A percentile compares a stretch with the other conserved stretches of the same genome.
Evolutionary conservation across 192 early-diverging fungal species (phyloP).

Genomic region (Phlyctochytrium arcticum): DNA sequence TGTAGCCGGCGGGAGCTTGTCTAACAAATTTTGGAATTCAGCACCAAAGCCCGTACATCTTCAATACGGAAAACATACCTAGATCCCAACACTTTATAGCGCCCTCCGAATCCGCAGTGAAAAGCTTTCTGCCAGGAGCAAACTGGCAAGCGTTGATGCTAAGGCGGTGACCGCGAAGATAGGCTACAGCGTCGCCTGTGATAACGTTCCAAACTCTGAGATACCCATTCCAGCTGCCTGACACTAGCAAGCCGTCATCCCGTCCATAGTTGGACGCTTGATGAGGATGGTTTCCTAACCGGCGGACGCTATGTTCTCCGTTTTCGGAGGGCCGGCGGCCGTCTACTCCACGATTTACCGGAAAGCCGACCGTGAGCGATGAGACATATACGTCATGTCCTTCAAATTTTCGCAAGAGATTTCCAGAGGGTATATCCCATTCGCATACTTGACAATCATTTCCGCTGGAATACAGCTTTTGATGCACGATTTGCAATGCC

Average conservation of each 20-base stretch:
- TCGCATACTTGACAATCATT: conserved; percentile 15
- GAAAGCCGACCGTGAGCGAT: not conserved
- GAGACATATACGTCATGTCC: conserved; percentile 13
- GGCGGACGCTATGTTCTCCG: too few species aligned
- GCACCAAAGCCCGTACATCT: not conserved
- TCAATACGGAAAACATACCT: not conserved
- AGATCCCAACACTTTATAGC: conserved; percentile 11
- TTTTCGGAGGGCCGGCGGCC: not conserved
- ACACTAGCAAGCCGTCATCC: conserved; percentile 8
- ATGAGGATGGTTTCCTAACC: too few species aligned
- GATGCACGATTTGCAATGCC: not conserved
- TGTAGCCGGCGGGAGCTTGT: too few species aligned
- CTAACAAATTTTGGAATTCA: too few species aligned
- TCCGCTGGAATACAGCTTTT: conserved; percentile 12
- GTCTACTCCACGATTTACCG: not conserved
- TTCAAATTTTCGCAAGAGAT: conserved; percentile 20
- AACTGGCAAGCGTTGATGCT: conserved; percentile 7
- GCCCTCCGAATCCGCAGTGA: conserved; percentile 15
- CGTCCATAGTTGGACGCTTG: too few species aligned
- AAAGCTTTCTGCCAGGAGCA: not conserved
- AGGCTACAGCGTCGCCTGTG: not conserved
- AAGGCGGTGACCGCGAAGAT: not conserved
- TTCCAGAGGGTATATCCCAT: conserved; percentile 17
- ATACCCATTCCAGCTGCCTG: conserved; percentile 10
- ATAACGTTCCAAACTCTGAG: conserved; percentile 20